Conservation (phyloP, 352 stramenopile species). For the Blastocystis sp. region DNA sequence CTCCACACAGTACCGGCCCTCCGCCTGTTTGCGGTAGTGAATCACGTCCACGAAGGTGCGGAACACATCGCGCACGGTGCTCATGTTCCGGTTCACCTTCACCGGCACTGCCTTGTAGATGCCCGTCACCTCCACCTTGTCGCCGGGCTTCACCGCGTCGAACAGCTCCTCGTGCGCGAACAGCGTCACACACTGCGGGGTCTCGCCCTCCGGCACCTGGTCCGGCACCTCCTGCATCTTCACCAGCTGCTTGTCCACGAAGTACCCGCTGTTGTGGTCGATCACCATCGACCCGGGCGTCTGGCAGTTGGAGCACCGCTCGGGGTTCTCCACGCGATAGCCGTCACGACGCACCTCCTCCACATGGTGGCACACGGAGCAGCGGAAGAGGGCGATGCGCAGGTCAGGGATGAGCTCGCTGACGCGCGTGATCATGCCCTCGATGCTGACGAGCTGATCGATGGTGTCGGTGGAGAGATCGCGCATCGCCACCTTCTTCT, state of each 20-base stretch:
- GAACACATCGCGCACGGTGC: slow-evolving; percentile 93
- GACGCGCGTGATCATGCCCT: slow-evolving; percentile 94
- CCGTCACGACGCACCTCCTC: slow-evolving; percentile 88
- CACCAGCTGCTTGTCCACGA: slow-evolving; percentile 96
- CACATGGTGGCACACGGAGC: slow-evolving; percentile 84
- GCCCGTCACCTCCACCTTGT: slow-evolving; percentile 90
- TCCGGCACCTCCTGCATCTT: slow-evolving; percentile 96
- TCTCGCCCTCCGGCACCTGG: slow-evolving; percentile 94
- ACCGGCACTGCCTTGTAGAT: slow-evolving; percentile 92
- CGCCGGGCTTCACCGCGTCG: slow-evolving; percentile 90
- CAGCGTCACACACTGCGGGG: slow-evolving; percentile 88
- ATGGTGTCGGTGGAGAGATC: slow-evolving; percentile 93
- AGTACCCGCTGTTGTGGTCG: slow-evolving; percentile 93
- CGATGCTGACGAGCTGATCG: slow-evolving; percentile 90
- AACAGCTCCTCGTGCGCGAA: slow-evolving; percentile 98
- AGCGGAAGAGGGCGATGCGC: slow-evolving; percentile 93
- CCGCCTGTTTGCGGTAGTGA: slow-evolving; percentile 87
- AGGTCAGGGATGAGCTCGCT: slow-evolving; percentile 94
- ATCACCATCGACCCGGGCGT: slow-evolving; percentile 87
- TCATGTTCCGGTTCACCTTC: slow-evolving; percentile 86
- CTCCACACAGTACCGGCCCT: slow-evolving; percentile 27
- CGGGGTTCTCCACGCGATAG: slow-evolving; percentile 90
- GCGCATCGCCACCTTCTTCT: slow-evolving; percentile 86
- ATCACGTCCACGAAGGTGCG: slow-evolving; percentile 98
- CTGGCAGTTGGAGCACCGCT: slow-evolving; percentile 81